These are phyloP conservation scores for Exsudoporus frostii DNA, from an alignment of 768 basidiomycete genomes.

Conservation along the genomic window DNA sequence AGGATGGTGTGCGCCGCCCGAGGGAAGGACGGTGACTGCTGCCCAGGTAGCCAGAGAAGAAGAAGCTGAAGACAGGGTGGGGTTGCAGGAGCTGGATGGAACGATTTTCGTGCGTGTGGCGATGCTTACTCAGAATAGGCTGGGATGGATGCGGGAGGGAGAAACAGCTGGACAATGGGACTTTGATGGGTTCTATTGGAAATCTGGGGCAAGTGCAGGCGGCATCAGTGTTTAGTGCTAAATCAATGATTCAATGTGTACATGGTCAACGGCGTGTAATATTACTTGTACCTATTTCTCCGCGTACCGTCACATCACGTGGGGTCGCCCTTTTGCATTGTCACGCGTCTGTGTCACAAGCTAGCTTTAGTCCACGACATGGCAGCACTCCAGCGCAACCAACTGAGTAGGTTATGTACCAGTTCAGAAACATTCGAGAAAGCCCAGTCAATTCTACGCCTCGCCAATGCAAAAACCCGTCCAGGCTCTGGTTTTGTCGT, in stretches of 20 bases:
- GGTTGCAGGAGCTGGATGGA: slow-evolving; percentile 45
- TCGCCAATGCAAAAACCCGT: slow-evolving; percentile 24
- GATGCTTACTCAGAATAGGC: slow-evolving; percentile 43
- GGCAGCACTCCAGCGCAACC: slow-evolving; percentile 14
- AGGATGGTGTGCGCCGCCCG: slow-evolving; percentile 22
- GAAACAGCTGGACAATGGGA: slow-evolving; percentile 26
- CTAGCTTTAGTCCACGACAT: slow-evolving; percentile 4
- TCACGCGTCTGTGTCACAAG: not conserved
- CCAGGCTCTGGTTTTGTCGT: slow-evolving; percentile 28
- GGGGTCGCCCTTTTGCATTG: not conserved
- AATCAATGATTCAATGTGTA: not conserved
- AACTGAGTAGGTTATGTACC: slow-evolving; percentile 21
- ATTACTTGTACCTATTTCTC: too few species aligned
- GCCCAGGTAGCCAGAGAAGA: slow-evolving; percentile 20
- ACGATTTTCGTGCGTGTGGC: slow-evolving; percentile 62
- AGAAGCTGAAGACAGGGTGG: slow-evolving; percentile 25
- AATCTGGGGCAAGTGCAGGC: not conserved
- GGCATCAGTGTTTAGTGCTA: not conserved
- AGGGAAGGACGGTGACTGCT: slow-evolving; percentile 13
- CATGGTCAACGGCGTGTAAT: too few species aligned
- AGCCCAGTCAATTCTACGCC: slow-evolving; percentile 20
- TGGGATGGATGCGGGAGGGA: slow-evolving; percentile 42
- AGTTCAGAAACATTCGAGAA: slow-evolving; percentile 21
- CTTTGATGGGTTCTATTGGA: slow-evolving; percentile 15
- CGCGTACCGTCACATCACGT: not conserved